Evolutionary conservation across 768 basidiomycete genomes (phyloP).

Genomic region (Boletus eberwhitei): DNA sequence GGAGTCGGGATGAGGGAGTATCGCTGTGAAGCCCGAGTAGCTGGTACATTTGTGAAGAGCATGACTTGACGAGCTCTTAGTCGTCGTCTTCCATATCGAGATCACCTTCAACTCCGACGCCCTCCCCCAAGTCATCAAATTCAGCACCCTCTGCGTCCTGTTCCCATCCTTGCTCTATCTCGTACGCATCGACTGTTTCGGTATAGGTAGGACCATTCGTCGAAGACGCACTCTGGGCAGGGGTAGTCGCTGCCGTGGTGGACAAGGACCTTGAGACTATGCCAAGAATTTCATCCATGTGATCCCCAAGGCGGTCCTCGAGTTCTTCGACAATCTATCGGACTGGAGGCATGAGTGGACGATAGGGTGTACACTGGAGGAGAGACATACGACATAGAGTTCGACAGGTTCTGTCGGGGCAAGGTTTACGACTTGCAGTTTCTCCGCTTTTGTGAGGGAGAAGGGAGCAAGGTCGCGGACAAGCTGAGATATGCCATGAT

Average conservation of each 20-base stretch:
- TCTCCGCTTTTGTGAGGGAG: slow-evolving; percentile 85
- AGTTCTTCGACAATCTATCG: slow-evolving; percentile 89
- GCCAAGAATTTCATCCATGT: slow-evolving; percentile 63
- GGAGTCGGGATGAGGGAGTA: not conserved
- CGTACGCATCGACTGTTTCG: slow-evolving; percentile 12
- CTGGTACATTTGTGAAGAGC: not conserved
- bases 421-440: slow-evolving; percentile 88
- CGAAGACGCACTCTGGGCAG: not conserved
- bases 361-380: not conserved
- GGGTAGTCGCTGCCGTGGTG: not conserved
- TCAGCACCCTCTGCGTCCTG: slow-evolving; percentile 47
- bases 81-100: slow-evolving; percentile 62
- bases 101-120: slow-evolving; percentile 66
- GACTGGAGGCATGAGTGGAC: not conserved
- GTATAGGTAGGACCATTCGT: not conserved
- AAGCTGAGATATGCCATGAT: slow-evolving; percentile 60
- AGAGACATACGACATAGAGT: slow-evolving; percentile 74
- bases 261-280: slow-evolving; percentile 48
- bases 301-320: slow-evolving; percentile 73
- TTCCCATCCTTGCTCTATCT: slow-evolving; percentile 29
- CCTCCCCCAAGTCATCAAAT: slow-evolving; percentile 67
- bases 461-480: slow-evolving; percentile 64
- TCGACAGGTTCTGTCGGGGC: slow-evolving; percentile 80
- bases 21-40: not conserved
- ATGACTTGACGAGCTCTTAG: slow-evolving; percentile 13